A percentile compares a stretch with the other conserved stretches of the same genome.
Evolutionary conservation across 2,329 filamentous ascomycete genomes (phyloP).

Genomic region (Microsporum canis): DNA sequence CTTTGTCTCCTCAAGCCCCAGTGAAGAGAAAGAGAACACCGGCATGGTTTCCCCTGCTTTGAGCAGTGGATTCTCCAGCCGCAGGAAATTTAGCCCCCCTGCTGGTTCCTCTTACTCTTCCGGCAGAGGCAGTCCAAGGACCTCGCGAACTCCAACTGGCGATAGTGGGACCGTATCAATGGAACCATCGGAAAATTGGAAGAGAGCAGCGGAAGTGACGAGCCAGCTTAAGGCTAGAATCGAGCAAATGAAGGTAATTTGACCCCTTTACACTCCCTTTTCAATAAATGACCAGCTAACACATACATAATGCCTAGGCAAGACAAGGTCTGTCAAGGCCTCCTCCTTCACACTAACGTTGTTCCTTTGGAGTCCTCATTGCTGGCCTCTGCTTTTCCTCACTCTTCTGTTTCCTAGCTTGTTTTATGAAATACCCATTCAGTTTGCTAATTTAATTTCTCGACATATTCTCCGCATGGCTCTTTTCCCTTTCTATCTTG

Average conservation of each 20-base stretch:
- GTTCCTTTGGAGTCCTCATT: background rate
- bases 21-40: constrained; percentile 70
- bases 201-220: constrained; percentile 90
- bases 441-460: background rate
- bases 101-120: constrained; percentile 26
- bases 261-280: background rate
- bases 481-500: background rate
- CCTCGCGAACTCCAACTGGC: constrained; percentile 13
- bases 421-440: constrained; percentile 8
- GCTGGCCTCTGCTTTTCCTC: background rate
- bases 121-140: constrained; percentile 28
- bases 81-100: constrained; percentile 37
- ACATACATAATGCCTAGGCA: constrained; percentile 22
- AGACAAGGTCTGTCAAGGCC: constrained; percentile 35
- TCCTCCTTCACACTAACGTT: constrained; percentile 14
- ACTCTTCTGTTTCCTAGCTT: background rate
- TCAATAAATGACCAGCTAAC: background rate
- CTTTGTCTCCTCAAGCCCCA: constrained; percentile 45
- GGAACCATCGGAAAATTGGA: constrained; percentile 81
- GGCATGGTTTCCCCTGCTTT: constrained; percentile 29
- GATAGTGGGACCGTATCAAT: constrained; percentile 24
- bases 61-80: constrained; percentile 23
- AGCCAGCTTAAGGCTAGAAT: constrained; percentile 95
- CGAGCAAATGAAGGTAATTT: constrained; percentile 81
- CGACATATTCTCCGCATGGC: background rate